phyloP scores from a whole-genome alignment of 768 basidiomycete species.

The Boletus eberwhitei region DNA sequence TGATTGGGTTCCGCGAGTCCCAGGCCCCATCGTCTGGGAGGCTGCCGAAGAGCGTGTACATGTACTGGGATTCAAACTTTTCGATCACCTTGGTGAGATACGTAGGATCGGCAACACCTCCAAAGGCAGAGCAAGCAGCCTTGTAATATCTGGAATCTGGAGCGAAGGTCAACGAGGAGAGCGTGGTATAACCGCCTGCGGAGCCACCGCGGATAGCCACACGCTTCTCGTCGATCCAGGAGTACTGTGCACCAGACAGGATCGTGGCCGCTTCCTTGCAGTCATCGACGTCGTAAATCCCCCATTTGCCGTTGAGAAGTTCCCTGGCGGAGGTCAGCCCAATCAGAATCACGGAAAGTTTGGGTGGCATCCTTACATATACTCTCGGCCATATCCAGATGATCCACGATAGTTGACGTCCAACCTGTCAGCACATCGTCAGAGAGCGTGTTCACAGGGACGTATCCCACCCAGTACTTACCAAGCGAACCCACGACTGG shows the following conservation, averaged over 20 bases:
- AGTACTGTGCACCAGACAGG: slow-evolving; percentile 29
- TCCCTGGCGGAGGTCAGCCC: slow-evolving; percentile 30
- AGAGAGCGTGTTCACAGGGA: not conserved
- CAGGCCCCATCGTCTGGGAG: slow-evolving; percentile 30
- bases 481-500: slow-evolving; percentile 69
- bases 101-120: slow-evolving; percentile 57
- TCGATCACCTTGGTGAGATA: slow-evolving; percentile 57
- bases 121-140: slow-evolving; percentile 57
- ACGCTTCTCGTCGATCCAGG: slow-evolving; percentile 59
- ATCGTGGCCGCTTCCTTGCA: slow-evolving; percentile 37
- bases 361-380: slow-evolving; percentile 38
- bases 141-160: slow-evolving; percentile 45
- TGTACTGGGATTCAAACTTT: slow-evolving; percentile 61
- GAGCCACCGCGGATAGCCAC: slow-evolving; percentile 67
- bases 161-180: slow-evolving; percentile 47
- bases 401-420: slow-evolving; percentile 78
- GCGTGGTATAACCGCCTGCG: slow-evolving; percentile 67
- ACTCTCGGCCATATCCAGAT: slow-evolving; percentile 65
- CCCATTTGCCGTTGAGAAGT: slow-evolving; percentile 64
- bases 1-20: slow-evolving; percentile 4
- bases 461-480: slow-evolving; percentile 23
- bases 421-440: slow-evolving; percentile 39
- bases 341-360: not conserved
- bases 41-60: slow-evolving; percentile 58
- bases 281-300: slow-evolving; percentile 65